Evolutionary conservation across 768 basidiomycete species (phyloP), one percentile per base, ranked within the genome.

Genomic region (Lentinula aciculospora): DNA sequence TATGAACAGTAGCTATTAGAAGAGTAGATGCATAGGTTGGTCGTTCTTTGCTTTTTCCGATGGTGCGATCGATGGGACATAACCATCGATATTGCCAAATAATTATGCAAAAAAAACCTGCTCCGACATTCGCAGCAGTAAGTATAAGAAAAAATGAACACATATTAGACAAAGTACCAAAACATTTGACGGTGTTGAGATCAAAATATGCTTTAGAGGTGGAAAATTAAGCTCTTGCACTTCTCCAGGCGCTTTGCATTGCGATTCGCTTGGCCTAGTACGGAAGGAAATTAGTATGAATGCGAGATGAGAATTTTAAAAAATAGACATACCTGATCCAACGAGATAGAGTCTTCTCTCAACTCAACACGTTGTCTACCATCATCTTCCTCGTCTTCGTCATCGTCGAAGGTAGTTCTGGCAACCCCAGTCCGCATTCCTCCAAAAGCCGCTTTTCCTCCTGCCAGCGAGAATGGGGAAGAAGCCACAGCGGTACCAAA

Each of bases 241-340:
- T 79, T 68, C 91, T 82, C 91, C 92, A 94, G 42, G 91, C 92
- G 62, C 92, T 93, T 69, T 93, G 92, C 84, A 94, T 81, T 17
- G 91, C 84, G 62, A 94, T 94, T 46, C 91, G 84, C 61, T 84
- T 81, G 4, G 91, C 91, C 88, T 92, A 59, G 28, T 9, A 19
- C 9, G 19, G n/a, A 37, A 36, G 54, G 34, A 60, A 47, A 12
- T 60, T 29, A 60, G 21, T 25, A 65, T 42, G 54, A 32, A 23
- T n/a, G n/a, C n/a, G n/a, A n/a, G n/a, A n/a, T n/a, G 39, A 10
- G 51, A 15, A 32, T 57, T 27, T 10, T 40, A 48, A 9, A 10
- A 34, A 25, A 19, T 47, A 58, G 31, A 69, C 79, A 27, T 63
- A 93, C 94, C 82, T 98, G 96, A 62, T 98, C 96, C 59, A 97